Conservation (phyloP, 1,284 basidiomycete genomes). For the Ustilago crameri region DNA sequence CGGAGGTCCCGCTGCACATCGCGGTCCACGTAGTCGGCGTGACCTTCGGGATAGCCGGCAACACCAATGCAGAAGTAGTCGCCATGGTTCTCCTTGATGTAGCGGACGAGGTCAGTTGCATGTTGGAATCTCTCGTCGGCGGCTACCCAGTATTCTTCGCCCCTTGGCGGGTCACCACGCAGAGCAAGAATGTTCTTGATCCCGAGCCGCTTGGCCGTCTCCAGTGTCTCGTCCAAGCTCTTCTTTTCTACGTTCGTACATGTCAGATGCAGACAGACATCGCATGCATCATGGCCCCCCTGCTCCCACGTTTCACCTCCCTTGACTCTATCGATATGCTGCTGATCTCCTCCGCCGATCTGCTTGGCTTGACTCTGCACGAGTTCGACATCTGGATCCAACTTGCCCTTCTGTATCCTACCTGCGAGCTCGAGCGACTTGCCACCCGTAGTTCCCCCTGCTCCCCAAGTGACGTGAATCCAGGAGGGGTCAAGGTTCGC, state of each 20-base stretch:
- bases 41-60: constrained; percentile 93
- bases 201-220: constrained; percentile 82
- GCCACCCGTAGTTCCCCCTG: constrained; percentile 91
- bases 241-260: constrained; percentile 91
- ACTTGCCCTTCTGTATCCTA: constrained; percentile 58
- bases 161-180: constrained; percentile 85
- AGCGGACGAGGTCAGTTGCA: constrained; percentile 87
- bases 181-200: constrained; percentile 92
- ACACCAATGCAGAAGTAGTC: constrained; percentile 91
- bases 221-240: constrained; percentile 79
- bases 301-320: constrained; percentile 23
- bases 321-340: constrained; percentile 25
- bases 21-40: constrained; percentile 74
- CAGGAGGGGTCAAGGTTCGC: constrained; percentile 72
- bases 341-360: constrained; percentile 7
- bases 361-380: constrained; percentile 14
- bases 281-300: constrained; percentile 79
- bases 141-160: constrained; percentile 90
- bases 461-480: constrained; percentile 90
- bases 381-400: constrained; percentile 41
- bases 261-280: constrained; percentile 92
- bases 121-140: constrained; percentile 86
- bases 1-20: constrained; percentile 77
- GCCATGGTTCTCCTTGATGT: constrained; percentile 87
- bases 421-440: constrained; percentile 81